A percentile compares a stretch with the other conserved stretches of the same genome.
phyloP scores from a whole-genome alignment of 768 basidiomycete species.

The Phanerodontia chrysosporium region DNA sequence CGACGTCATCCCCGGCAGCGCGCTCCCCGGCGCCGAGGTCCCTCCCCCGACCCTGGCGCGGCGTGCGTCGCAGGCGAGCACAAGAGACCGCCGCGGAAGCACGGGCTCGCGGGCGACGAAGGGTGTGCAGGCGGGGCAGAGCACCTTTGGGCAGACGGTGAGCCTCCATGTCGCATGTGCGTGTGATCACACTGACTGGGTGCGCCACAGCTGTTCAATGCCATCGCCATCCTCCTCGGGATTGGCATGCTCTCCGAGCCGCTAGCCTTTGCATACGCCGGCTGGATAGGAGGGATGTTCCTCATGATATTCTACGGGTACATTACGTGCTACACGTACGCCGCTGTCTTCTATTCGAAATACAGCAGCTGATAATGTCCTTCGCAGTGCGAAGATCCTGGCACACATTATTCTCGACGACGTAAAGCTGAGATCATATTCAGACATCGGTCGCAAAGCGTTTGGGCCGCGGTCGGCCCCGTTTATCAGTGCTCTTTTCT shows the following conservation, averaged over 20 bases:
- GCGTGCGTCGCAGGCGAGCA: constrained; percentile 14
- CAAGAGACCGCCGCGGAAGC: constrained; percentile 34
- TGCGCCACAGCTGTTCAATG: constrained; percentile 71
- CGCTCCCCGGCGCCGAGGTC: constrained; percentile 1
- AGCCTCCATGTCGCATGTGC: constrained; percentile 20
- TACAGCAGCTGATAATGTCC: background rate
- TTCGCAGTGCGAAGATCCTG: constrained; percentile 76
- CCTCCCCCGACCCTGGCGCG: constrained; percentile 6
- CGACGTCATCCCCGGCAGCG: constrained; percentile 1
- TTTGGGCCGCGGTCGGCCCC: constrained; percentile 72
- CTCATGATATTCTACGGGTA: constrained; percentile 75
- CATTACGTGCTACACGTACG: constrained; percentile 87
- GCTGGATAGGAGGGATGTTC: constrained; percentile 76
- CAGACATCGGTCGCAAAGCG: constrained; percentile 86
- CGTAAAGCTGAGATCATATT: constrained; percentile 70
- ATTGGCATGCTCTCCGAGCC: constrained; percentile 89
- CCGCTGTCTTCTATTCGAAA: background rate
- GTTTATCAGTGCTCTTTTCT: constrained; percentile 71
- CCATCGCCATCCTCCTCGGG: constrained; percentile 79
- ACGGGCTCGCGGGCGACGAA: constrained; percentile 26
- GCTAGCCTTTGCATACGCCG: constrained; percentile 86
- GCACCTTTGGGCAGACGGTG: constrained; percentile 73
- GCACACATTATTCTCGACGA: constrained; percentile 73
- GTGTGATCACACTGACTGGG: background rate
- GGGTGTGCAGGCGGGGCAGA: constrained; percentile 46